phyloP scores from a whole-genome alignment of 768 basidiomycete species.

The Russula abietina region DNA sequence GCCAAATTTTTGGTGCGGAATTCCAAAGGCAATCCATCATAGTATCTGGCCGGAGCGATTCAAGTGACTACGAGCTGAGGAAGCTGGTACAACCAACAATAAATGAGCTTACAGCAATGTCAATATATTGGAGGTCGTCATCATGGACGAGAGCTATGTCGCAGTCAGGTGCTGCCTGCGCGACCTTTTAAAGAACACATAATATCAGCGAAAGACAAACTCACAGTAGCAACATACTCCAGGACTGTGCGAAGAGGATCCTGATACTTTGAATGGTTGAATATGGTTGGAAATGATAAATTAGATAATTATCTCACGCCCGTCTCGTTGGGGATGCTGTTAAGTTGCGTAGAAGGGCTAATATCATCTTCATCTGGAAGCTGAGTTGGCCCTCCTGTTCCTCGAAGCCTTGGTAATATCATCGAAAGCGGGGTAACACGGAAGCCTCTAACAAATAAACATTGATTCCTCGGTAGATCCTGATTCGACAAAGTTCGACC shows the following conservation, averaged over 20 bases:
- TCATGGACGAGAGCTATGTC: background rate
- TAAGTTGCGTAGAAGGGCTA: background rate
- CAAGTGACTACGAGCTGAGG: background rate
- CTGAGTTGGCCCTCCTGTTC: background rate
- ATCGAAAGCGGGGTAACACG: background rate
- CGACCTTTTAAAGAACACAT: background rate
- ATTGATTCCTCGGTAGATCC: background rate
- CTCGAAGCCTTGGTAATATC: slow-evolving; percentile 1
- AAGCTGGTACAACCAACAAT: background rate
- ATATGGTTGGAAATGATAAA: too few relatives aligned
- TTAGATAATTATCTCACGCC: background rate
- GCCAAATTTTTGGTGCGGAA: background rate
- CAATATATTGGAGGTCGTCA: background rate
- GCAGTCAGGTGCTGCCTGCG: background rate
- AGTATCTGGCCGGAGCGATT: background rate
- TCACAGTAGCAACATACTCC: background rate
- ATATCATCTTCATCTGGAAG: background rate
- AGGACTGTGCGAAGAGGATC: slow-evolving; percentile 1
- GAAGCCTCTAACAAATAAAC: background rate
- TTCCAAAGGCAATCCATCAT: background rate
- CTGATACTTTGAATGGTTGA: background rate
- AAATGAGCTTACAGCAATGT: background rate
- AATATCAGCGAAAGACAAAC: background rate
- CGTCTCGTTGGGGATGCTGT: background rate
- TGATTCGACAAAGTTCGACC: background rate